Percentiles rank a stretch among this genome's conserved stretches.
Evolutionary conservation across 106 monocot species (phyloP).

Genomic region (Triglochin maritima): DNA sequence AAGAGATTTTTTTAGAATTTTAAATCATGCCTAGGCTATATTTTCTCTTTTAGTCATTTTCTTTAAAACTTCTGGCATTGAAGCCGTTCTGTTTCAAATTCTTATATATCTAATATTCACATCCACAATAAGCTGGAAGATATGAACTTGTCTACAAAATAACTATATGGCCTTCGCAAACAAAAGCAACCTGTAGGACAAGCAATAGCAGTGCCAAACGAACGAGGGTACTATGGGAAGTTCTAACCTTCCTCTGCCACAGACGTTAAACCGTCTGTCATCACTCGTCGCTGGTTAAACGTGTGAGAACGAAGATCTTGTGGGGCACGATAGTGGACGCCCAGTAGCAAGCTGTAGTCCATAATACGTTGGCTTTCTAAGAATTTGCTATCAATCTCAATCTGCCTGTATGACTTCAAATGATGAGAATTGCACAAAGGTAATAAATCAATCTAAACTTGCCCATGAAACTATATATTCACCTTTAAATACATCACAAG

Average conservation of each 20-base stretch:
- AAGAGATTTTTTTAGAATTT: too few relatives aligned
- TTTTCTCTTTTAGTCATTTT: background rate
- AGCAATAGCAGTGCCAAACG: background rate
- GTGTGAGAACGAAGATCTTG: conserved; percentile 39
- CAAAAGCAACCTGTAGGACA: background rate
- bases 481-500: too few relatives aligned
- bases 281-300: conserved; percentile 19
- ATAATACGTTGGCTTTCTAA: conserved; percentile 72
- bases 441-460: background rate
- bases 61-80: background rate
- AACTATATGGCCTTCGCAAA: background rate
- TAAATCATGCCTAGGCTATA: background rate
- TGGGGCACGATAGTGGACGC: conserved; percentile 88
- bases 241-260: conserved; percentile 69
- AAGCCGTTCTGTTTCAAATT: too few relatives aligned
- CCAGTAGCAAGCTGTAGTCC: conserved; percentile 92
- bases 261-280: conserved; percentile 41
- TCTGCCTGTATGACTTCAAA: conserved; percentile 49
- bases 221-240: background rate
- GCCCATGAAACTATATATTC: too few relatives aligned
- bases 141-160: too few relatives aligned
- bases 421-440: background rate
- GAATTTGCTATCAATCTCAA: conserved; percentile 89
- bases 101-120: too few relatives aligned
- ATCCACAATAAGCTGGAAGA: too few relatives aligned